Conservation (phyloP, 2,329 filamentous ascomycete genomes). For the Emericellopsis cladophorae region DNA sequence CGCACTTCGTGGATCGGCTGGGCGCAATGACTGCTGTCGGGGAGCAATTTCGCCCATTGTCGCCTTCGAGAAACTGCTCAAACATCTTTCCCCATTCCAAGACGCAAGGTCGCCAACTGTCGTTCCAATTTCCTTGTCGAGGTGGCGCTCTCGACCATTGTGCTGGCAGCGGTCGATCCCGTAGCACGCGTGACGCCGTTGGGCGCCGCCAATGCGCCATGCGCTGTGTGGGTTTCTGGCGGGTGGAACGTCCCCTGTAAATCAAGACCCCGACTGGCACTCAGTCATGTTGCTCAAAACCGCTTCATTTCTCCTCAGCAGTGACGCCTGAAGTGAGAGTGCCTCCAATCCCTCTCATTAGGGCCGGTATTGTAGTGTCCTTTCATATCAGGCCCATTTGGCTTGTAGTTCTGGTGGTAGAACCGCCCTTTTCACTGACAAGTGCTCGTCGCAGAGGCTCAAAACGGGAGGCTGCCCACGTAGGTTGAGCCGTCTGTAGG, state of each 20-base stretch:
- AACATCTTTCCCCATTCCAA: not conserved
- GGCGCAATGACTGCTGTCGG: no score
- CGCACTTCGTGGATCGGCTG: no score
- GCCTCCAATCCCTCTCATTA: not conserved
- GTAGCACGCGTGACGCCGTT: constrained; percentile 1
- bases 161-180: constrained; percentile 1
- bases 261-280: not conserved
- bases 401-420: not conserved
- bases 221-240: constrained; percentile 1
- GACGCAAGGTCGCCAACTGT: not conserved
- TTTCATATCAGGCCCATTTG: no score
- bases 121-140: no score
- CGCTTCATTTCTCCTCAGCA: not conserved
- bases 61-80: no score
- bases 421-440: not conserved
- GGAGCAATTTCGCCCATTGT: no score
- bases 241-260: constrained; percentile 2
- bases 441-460: no score
- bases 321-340: not conserved
- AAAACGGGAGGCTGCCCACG: not conserved
- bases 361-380: no score
- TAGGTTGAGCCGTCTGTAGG: not conserved
- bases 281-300: constrained; percentile 1
- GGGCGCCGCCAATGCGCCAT: constrained; percentile 3
- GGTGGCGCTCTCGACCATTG: not conserved